Percentiles rank a stretch among this genome's conserved stretches.
These are phyloP conservation scores for Cryptococcus jaspeensis DNA, from an alignment of 1,284 basidiomycete genomes.

Conservation along the genomic window DNA sequence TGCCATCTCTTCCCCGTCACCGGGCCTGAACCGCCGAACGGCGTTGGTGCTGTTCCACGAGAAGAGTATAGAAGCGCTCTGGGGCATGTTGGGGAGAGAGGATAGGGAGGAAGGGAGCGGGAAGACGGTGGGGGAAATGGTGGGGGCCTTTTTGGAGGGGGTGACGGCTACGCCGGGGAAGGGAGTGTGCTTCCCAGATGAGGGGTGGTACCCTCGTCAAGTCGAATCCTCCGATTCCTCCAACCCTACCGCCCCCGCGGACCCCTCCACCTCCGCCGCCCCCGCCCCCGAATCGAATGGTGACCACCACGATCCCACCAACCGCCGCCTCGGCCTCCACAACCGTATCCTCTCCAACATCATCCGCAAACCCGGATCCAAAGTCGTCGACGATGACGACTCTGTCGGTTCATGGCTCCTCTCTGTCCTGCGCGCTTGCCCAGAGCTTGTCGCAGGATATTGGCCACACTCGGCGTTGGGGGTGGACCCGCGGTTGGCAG, in stretches of 20 bases:
- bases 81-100: slow-evolving; percentile 75
- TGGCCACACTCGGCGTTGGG: slow-evolving; percentile 72
- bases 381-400: slow-evolving; percentile 78
- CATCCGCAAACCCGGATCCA: slow-evolving; percentile 61
- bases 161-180: slow-evolving; percentile 78
- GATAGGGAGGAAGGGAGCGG: slow-evolving; percentile 58
- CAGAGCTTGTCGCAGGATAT: slow-evolving; percentile 81
- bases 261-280: background rate
- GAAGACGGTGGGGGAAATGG: slow-evolving; percentile 69
- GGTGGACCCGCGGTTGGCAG: slow-evolving; percentile 80
- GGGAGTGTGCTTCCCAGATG: slow-evolving; percentile 84
- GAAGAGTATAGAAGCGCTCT: slow-evolving; percentile 65
- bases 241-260: slow-evolving; percentile 7
- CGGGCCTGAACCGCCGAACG: slow-evolving; percentile 37
- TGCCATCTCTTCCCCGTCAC: slow-evolving; percentile 35
- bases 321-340: slow-evolving; percentile 57
- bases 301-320: too few relatives aligned
- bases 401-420: slow-evolving; percentile 75
- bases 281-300: too few relatives aligned
- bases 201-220: slow-evolving; percentile 80
- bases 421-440: slow-evolving; percentile 74
- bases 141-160: slow-evolving; percentile 82
- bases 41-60: slow-evolving; percentile 48
- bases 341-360: slow-evolving; percentile 82
- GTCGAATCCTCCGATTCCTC: slow-evolving; percentile 41